A percentile compares a stretch with the other conserved stretches of the same genome.
Evolutionary conservation across 2,329 filamentous ascomycete genomes (phyloP).

Genomic region (Escovopsis sp.): DNA sequence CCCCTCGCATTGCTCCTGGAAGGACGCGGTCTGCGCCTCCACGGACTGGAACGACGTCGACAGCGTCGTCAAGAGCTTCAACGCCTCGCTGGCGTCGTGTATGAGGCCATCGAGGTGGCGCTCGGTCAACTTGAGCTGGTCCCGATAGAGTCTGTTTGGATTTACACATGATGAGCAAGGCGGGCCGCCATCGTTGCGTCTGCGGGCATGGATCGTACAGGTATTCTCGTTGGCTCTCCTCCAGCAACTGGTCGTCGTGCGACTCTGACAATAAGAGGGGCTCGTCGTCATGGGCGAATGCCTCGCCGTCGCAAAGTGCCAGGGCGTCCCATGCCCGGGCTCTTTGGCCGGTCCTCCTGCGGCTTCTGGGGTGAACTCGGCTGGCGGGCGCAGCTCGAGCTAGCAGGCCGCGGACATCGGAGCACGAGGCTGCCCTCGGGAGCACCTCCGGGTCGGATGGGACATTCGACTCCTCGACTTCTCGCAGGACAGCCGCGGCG

Average conservation of each 20-base stretch:
- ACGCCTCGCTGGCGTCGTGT: slow-evolving; percentile 58
- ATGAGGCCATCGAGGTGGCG: slow-evolving; percentile 70
- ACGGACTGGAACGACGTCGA: slow-evolving; percentile 80
- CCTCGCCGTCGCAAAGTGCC: slow-evolving; percentile 15
- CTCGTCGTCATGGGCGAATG: slow-evolving; percentile 12
- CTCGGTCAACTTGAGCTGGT: slow-evolving; percentile 69
- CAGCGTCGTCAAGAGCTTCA: slow-evolving; percentile 62
- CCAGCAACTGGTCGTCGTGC: slow-evolving; percentile 54
- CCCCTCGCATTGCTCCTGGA: slow-evolving; percentile 83
- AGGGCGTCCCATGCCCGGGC: slow-evolving; percentile 38
- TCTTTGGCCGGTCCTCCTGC: slow-evolving; percentile 21
- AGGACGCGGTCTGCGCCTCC: slow-evolving; percentile 80
- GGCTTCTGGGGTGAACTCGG: slow-evolving; percentile 28
- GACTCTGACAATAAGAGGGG: slow-evolving; percentile 11
- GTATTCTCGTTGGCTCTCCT: slow-evolving; percentile 76
- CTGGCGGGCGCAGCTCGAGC: slow-evolving; percentile 42
- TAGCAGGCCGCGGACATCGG: slow-evolving; percentile 53
- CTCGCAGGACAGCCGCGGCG: slow-evolving; percentile 43
- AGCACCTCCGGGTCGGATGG: slow-evolving; percentile 53
- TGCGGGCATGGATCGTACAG: slow-evolving; percentile 35
- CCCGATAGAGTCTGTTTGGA: slow-evolving; percentile 53
- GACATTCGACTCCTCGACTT: slow-evolving; percentile 36
- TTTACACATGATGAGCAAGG: not conserved
- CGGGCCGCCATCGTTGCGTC: no score
- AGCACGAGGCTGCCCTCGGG: slow-evolving; percentile 58